Percentiles rank a stretch among this genome's conserved stretches.
Evolutionary conservation across 2,329 filamentous ascomycete species (phyloP).

Genomic region (Stachybotrys elegans): DNA sequence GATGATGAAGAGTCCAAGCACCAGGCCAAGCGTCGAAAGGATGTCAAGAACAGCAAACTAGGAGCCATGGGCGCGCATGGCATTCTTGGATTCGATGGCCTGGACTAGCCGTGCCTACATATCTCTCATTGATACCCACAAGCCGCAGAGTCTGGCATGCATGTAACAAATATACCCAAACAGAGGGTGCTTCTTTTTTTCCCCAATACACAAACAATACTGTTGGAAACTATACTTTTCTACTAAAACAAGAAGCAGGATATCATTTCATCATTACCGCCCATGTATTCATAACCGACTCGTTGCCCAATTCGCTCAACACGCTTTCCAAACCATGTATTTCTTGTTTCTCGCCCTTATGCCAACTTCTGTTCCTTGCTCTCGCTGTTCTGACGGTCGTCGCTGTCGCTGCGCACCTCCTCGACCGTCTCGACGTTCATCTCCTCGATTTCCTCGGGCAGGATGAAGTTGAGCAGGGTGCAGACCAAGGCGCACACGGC

Average conservation of each 20-base stretch:
- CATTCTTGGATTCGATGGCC: constrained; percentile 42
- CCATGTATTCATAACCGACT: no score
- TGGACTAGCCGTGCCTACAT: constrained; percentile 34
- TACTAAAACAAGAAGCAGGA: no score
- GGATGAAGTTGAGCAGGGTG: constrained; percentile 65
- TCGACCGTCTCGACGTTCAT: constrained; percentile 18
- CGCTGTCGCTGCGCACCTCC: not conserved
- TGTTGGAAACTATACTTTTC: no score
- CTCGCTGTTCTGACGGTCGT: not conserved
- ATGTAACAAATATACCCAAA: no score
- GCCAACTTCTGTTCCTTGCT: not conserved
- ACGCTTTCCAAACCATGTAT: no score
- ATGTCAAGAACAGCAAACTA: constrained; percentile 34
- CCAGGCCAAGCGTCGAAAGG: constrained; percentile 38
- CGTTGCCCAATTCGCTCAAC: no score
- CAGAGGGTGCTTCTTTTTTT: no score
- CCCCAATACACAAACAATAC: no score
- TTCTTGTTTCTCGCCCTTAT: no score
- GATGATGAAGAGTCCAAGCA: constrained; percentile 36
- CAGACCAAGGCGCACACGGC: constrained; percentile 69
- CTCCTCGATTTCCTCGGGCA: constrained; percentile 74
- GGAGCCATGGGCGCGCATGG: constrained; percentile 47
- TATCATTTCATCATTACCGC: no score
- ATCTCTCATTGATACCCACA: no score
- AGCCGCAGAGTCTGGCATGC: no score